These are phyloP conservation scores for Entomortierella chlamydospora DNA, from an alignment of 192 early-diverging fungal genomes.

Conservation along the genomic window DNA sequence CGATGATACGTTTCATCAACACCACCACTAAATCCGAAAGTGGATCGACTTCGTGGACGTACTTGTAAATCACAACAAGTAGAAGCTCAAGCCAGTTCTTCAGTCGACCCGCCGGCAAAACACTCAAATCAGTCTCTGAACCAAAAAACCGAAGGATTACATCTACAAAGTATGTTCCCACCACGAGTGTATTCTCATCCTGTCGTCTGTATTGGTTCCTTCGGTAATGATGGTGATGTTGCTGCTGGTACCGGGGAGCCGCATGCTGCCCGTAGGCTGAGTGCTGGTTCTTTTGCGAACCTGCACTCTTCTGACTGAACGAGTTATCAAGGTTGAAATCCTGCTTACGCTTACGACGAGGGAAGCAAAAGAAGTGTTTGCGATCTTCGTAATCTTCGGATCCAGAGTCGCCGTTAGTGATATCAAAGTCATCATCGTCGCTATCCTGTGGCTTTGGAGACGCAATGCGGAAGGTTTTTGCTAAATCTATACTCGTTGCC, in stretches of 20 bases:
- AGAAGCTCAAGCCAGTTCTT: constrained; percentile 67
- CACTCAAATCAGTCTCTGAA: constrained; percentile 60
- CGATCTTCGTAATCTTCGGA: neutral
- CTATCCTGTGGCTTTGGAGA: neutral
- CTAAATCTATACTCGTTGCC: neutral
- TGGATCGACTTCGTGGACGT: constrained; percentile 36
- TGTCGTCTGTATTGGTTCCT: constrained; percentile 15
- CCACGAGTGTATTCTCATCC: constrained; percentile 38
- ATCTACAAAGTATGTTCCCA: constrained; percentile 65
- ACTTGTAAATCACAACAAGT: constrained; percentile 69
- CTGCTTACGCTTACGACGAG: constrained; percentile 10
- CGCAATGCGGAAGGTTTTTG: constrained; percentile 4
- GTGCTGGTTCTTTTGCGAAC: constrained; percentile 12
- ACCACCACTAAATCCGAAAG: constrained; percentile 42
- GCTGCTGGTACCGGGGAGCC: constrained; percentile 30
- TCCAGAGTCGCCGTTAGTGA: neutral
- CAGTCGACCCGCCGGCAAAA: constrained; percentile 57
- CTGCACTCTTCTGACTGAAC: neutral
- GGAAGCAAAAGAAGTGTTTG: constrained; percentile 20
- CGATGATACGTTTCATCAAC: constrained; percentile 51
- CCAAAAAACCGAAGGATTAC: constrained; percentile 65
- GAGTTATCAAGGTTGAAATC: constrained; percentile 9
- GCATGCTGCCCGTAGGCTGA: constrained; percentile 3
- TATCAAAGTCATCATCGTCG: constrained; percentile 1
- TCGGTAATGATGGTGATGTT: constrained; percentile 44